phyloP scores from a whole-genome alignment of 768 basidiomycete genomes.

The Boletales sp. region DNA sequence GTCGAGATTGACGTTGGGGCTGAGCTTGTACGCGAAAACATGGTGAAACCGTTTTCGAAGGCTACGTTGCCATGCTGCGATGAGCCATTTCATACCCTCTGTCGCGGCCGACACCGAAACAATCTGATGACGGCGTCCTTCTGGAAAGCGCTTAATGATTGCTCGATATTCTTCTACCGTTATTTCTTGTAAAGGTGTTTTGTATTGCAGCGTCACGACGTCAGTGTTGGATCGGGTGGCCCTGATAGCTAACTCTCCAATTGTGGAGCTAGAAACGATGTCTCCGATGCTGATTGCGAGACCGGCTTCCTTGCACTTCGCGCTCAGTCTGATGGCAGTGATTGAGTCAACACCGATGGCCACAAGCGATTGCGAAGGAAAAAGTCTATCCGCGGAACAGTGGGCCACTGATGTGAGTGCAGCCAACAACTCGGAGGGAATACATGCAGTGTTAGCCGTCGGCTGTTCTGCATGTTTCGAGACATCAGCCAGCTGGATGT shows the following conservation, averaged over 20 bases:
- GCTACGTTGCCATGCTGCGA: slow-evolving; percentile 45
- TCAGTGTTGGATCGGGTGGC: background rate
- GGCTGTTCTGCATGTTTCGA: background rate
- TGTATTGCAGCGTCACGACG: background rate
- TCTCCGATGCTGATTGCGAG: slow-evolving; percentile 34
- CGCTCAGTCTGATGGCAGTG: slow-evolving; percentile 43
- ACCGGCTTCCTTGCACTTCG: slow-evolving; percentile 37
- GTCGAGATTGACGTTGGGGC: slow-evolving; percentile 24
- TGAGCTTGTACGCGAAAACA: slow-evolving; percentile 39
- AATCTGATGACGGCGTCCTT: slow-evolving; percentile 7
- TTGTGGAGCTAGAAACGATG: slow-evolving; percentile 38
- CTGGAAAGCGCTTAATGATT: slow-evolving; percentile 15
- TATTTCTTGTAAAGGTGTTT: background rate
- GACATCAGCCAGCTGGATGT: background rate
- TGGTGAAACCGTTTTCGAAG: slow-evolving; percentile 40
- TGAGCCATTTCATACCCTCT: slow-evolving; percentile 34
- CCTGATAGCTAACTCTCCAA: slow-evolving; percentile 27
- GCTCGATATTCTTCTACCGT: slow-evolving; percentile 11
- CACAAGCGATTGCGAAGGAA: slow-evolving; percentile 33
- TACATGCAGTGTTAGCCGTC: background rate
- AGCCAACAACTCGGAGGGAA: slow-evolving; percentile 8
- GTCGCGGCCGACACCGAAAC: slow-evolving; percentile 21
- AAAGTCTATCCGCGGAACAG: slow-evolving; percentile 28
- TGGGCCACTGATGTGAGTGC: slow-evolving; percentile 20
- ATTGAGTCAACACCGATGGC: slow-evolving; percentile 49